phyloP scores from a whole-genome alignment of 129 eudicot species.

The Ambrosia artemisiifolia region DNA sequence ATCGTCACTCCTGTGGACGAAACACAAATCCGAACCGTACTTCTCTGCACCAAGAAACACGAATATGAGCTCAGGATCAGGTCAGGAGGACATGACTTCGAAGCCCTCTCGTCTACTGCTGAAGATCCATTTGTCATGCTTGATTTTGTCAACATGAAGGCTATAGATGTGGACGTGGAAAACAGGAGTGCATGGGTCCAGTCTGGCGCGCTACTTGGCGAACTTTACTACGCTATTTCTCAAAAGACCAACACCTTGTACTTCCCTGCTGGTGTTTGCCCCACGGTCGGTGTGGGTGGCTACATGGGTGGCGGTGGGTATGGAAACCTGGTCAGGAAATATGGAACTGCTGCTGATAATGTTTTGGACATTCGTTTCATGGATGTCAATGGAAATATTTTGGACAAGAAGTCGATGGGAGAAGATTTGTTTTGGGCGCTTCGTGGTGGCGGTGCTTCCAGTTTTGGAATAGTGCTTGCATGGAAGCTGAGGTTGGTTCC shows the following conservation, averaged over 20 bases:
- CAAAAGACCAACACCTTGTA: not conserved
- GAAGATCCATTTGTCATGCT: conserved; percentile 16
- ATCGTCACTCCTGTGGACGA: conserved; percentile 14
- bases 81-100: conserved; percentile 27
- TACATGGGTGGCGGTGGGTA: too few relatives aligned
- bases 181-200: too few relatives aligned
- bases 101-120: conserved; percentile 25
- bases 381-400: not conserved
- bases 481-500: not conserved
- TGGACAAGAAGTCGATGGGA: not conserved
- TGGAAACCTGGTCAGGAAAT: not conserved
- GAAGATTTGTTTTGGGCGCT: too few relatives aligned
- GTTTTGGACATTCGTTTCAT: conserved; percentile 14
- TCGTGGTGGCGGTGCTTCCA: too few relatives aligned
- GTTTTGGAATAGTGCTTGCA: not conserved
- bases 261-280: too few relatives aligned
- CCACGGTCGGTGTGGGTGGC: too few relatives aligned
- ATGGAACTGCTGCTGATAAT: conserved; percentile 6
- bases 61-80: conserved; percentile 15
- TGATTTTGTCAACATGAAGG: not conserved
- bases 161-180: too few relatives aligned
- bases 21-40: not conserved
- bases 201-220: too few relatives aligned
- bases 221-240: too few relatives aligned
- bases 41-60: conserved; percentile 3